phyloP scores from a whole-genome alignment of 139 green algal species.

The Zygnema cylindricum region DNA sequence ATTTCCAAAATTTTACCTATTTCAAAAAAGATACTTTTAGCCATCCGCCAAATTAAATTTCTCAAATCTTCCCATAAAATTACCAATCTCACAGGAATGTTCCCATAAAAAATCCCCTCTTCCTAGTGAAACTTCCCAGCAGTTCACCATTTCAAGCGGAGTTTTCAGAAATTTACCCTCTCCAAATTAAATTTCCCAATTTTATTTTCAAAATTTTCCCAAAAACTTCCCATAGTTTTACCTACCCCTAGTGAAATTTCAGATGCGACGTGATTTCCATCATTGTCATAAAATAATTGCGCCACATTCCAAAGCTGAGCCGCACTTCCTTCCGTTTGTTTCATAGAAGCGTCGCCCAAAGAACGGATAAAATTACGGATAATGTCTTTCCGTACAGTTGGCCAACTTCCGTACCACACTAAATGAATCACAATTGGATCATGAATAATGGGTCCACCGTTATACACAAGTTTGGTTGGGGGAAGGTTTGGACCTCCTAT shows the following conservation, averaged over 20 bases:
- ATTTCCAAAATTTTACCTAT: too few species aligned
- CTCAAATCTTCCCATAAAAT: too few species aligned
- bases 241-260: background rate
- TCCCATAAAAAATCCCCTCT: too few species aligned
- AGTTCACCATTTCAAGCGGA: too few species aligned
- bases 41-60: too few species aligned
- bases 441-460: slow-evolving; percentile 23
- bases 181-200: too few species aligned
- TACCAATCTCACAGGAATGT: too few species aligned
- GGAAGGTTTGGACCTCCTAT: background rate
- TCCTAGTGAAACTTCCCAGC: too few species aligned
- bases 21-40: too few species aligned
- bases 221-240: too few species aligned
- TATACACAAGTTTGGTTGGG: background rate
- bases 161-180: too few species aligned
- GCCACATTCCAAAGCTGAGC: slow-evolving; percentile 18
- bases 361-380: slow-evolving; percentile 26
- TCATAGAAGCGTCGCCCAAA: background rate
- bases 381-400: background rate
- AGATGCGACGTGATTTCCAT: slow-evolving; percentile 10
- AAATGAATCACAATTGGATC: slow-evolving; percentile 30
- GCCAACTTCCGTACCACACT: slow-evolving; percentile 45
- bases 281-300: slow-evolving; percentile 11
- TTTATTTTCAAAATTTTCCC: too few species aligned
- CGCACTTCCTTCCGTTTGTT: background rate